Evolutionary conservation across 2,329 filamentous ascomycete species (phyloP).

Genomic region (Ascocoryne sarcoides): DNA sequence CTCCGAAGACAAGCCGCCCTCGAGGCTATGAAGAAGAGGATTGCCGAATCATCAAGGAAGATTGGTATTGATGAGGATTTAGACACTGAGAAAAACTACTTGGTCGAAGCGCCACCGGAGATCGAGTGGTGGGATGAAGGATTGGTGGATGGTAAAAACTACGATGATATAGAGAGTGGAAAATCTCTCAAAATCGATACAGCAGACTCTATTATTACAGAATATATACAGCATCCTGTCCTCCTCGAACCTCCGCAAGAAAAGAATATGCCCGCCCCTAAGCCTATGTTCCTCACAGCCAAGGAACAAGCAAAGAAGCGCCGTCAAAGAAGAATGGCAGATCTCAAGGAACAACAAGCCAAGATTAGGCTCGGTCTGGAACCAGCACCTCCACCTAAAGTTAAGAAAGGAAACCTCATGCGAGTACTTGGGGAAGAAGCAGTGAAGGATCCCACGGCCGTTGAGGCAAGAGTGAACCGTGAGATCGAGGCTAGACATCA

Average conservation of each 20-base stretch:
- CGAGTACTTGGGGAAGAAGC: conserved; percentile 77
- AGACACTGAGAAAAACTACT: conserved; percentile 80
- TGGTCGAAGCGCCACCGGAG: conserved; percentile 74
- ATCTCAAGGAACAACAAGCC: conserved; percentile 91
- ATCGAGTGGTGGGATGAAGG: conserved; percentile 98
- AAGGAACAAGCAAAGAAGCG: conserved; percentile 89
- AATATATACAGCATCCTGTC: conserved; percentile 88
- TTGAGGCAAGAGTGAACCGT: conserved; percentile 85
- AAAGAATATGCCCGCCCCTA: conserved; percentile 66
- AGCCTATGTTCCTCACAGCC: conserved; percentile 85
- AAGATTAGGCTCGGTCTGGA: conserved; percentile 89
- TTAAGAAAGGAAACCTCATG: conserved; percentile 98
- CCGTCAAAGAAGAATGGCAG: conserved; percentile 81
- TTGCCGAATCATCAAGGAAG: conserved; percentile 78
- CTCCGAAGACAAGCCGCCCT: conserved; percentile 78
- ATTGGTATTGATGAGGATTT: conserved; percentile 90
- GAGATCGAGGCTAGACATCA: conserved; percentile 83
- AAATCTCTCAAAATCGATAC: conserved; percentile 63
- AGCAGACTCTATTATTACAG: conserved; percentile 79
- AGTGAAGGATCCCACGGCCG: conserved; percentile 93
- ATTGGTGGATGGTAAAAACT: conserved; percentile 65
- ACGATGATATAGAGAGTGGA: conserved; percentile 59
- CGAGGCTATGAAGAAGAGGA: conserved; percentile 89
- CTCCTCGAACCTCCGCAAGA: conserved; percentile 87
- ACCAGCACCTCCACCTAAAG: conserved; percentile 85